These are phyloP conservation scores for Elaeis oleifera DNA, from an alignment of 202 grass and related monocot species.

Conservation along the genomic window DNA sequence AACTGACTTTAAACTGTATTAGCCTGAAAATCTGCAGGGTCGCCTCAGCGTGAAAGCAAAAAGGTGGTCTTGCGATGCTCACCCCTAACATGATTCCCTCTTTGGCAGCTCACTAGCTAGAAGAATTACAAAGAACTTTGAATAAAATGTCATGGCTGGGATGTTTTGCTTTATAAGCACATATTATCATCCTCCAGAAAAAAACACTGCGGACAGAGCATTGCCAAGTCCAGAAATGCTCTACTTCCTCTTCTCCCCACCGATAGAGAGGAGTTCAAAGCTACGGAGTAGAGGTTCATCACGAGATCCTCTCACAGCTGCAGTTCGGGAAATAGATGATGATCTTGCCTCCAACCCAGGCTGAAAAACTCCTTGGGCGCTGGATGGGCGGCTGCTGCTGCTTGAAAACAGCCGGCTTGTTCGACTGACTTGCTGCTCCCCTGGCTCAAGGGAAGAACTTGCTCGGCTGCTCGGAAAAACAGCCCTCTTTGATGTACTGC, in stretches of 20 bases:
- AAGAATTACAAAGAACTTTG: too few relatives aligned
- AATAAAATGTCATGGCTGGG: too few relatives aligned
- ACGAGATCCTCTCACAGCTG: background rate
- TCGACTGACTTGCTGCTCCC: slow-evolving; percentile 20
- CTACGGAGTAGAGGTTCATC: background rate
- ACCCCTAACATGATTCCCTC: too few relatives aligned
- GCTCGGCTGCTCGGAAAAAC: slow-evolving; percentile 63
- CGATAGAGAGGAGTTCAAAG: slow-evolving; percentile 16
- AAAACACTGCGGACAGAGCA: background rate
- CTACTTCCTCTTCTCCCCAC: slow-evolving; percentile 17
- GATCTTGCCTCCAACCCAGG: background rate
- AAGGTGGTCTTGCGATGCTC: too few relatives aligned
- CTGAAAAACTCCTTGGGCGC: background rate
- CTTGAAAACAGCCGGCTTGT: slow-evolving; percentile 4
- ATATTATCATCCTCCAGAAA: too few relatives aligned
- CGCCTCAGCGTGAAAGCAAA: too few relatives aligned
- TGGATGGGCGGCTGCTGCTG: slow-evolving; percentile 1
- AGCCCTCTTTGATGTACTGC: slow-evolving; percentile 68
- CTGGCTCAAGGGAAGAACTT: slow-evolving; percentile 53
- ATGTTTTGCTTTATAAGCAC: too few relatives aligned
- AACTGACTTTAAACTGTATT: too few relatives aligned
- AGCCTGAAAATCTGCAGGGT: too few relatives aligned
- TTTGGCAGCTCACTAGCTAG: too few relatives aligned
- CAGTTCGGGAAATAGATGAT: slow-evolving; percentile 1
- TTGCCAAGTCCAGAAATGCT: background rate